These are phyloP conservation scores for Tricholoma bakamatsutake DNA, from an alignment of 768 basidiomycete species.

Conservation along the genomic window DNA sequence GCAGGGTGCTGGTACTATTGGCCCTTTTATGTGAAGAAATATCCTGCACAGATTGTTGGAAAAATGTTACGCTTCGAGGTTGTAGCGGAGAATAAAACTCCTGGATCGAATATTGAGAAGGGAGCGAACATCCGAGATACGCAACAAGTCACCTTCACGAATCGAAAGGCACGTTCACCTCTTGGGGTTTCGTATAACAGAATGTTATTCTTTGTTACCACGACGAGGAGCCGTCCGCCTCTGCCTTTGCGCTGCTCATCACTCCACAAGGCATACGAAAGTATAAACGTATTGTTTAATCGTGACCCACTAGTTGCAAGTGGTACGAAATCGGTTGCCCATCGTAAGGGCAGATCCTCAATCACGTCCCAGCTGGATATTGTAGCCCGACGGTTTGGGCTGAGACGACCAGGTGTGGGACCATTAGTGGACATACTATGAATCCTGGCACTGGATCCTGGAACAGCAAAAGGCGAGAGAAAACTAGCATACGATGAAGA, in stretches of 20 bases:
- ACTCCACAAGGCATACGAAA: slow-evolving; percentile 65
- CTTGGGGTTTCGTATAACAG: slow-evolving; percentile 77
- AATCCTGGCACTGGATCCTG: not conserved
- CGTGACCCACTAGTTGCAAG: slow-evolving; percentile 67
- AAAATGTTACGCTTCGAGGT: slow-evolving; percentile 62
- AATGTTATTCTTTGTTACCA: slow-evolving; percentile 70
- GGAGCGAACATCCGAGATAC: not conserved
- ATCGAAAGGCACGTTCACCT: slow-evolving; percentile 77
- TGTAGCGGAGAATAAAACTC: slow-evolving; percentile 79
- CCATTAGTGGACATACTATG: slow-evolving; percentile 3
- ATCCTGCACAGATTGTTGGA: slow-evolving; percentile 62
- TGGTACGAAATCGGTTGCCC: slow-evolving; percentile 85
- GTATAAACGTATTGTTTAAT: slow-evolving; percentile 48
- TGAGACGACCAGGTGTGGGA: slow-evolving; percentile 10
- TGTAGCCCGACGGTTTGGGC: slow-evolving; percentile 24
- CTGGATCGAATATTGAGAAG: slow-evolving; percentile 29
- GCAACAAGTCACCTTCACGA: slow-evolving; percentile 56
- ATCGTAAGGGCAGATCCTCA: slow-evolving; percentile 67
- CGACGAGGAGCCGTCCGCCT: slow-evolving; percentile 57
- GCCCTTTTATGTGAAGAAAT: slow-evolving; percentile 37
- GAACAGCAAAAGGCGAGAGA: slow-evolving; percentile 13
- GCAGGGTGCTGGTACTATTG: slow-evolving; percentile 34
- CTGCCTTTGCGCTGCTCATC: slow-evolving; percentile 44
- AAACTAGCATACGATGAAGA: slow-evolving; percentile 29
- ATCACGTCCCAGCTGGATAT: slow-evolving; percentile 65